These are phyloP conservation scores for Cotoneaster glaucophyllus DNA, from an alignment of 306 rosid genomes.

Conservation along the genomic window DNA sequence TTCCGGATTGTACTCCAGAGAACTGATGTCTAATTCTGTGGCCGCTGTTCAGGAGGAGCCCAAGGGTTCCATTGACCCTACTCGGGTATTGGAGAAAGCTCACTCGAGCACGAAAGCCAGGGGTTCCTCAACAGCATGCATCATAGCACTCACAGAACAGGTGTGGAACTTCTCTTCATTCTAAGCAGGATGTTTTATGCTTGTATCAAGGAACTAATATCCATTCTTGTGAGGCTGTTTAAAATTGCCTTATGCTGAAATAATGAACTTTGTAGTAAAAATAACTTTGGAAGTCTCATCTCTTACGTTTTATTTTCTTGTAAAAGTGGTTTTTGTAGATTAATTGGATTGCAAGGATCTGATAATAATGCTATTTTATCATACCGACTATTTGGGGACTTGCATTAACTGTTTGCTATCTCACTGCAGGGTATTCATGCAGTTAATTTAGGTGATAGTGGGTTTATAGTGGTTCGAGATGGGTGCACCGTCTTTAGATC, in stretches of 20 bases:
- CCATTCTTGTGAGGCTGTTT: not conserved
- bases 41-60: slow-evolving; percentile 85
- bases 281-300: not conserved
- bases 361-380: not conserved
- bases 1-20: slow-evolving; percentile 83
- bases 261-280: not conserved
- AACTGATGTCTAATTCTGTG: slow-evolving; percentile 91
- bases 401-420: slow-evolving; percentile 19
- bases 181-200: not conserved
- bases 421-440: slow-evolving; percentile 76
- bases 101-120: slow-evolving; percentile 80
- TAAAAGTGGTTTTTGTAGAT: not conserved
- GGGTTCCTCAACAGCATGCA: slow-evolving; percentile 98
- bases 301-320: not conserved
- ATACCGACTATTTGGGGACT: not conserved
- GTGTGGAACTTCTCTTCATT: slow-evolving; percentile 29
- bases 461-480: slow-evolving; percentile 89
- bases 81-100: slow-evolving; percentile 92
- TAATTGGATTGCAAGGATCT: not conserved
- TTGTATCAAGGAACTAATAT: not conserved
- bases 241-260: not conserved
- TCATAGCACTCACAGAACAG: slow-evolving; percentile 85
- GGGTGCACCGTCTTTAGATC: slow-evolving; percentile 90
- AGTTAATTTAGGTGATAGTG: slow-evolving; percentile 94
- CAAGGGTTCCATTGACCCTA: slow-evolving; percentile 88